Evolutionary conservation across 805 yeast genomes (phyloP), one percentile per base, ranked within the genome.

Genomic region (Starmera dryadoides): DNA sequence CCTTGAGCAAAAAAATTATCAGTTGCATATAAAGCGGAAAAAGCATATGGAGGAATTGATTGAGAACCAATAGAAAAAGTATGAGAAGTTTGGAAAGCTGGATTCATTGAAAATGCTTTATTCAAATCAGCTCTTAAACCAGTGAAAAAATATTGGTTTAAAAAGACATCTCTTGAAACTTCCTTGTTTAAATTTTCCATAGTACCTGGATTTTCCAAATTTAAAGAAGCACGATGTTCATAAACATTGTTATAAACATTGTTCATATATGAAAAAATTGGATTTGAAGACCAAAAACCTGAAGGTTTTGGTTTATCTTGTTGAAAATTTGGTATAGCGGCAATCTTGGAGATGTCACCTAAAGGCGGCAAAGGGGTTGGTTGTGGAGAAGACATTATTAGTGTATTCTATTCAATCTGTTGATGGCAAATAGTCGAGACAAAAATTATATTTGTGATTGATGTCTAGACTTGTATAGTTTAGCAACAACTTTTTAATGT

Each of bases 81-180:
- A 62, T 93, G 98, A 46, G 96, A 83, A 42, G 94, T 85, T 73
- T 93, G 98, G 82, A 93, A 93, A 42, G 86, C 89, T 42, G 98
- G 98, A 65, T 80, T 81, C 74, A 89, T 75, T 47, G 84, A 68
- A 59, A 93, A 87, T 12, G 89, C 86, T 73, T 91, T 91, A 69
- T 86, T 85, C 54, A 93, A 76, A 64, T 93, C 98, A 42, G 98
- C 98, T 62, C 96, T 84, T 57, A 93, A 75, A 43, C 98, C 98
- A 30, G 95, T 82, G 74, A 91, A 91, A 64, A 82, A 80, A 69
- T 86, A 85, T 60, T 88, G 95, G 58, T 76, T 79, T 53, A 88
- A 73, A 60, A 93, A 87, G 25, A 91, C 97, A 59, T 91, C 98
- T 65, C 89, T 82, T 47, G 89, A 70, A 42, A 88, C 97, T 68